A percentile compares a stretch with the other conserved stretches of the same genome.
phyloP scores from a whole-genome alignment of 1,284 basidiomycete species.

The Bondarzewia mesenterica region DNA sequence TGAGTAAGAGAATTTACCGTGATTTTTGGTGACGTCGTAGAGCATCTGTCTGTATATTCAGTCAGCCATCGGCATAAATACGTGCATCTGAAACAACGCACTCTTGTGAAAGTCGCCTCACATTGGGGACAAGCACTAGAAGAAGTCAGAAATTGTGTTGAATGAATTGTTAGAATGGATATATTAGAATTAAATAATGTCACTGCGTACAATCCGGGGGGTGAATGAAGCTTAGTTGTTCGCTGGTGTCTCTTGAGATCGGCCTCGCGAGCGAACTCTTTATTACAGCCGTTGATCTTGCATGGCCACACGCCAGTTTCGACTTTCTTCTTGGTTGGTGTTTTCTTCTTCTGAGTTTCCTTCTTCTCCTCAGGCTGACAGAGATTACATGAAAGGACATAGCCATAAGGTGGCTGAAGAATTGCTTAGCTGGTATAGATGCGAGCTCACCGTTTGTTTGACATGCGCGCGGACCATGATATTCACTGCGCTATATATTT shows the following conservation, averaged over 20 bases:
- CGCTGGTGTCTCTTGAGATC: constrained; percentile 72
- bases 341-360: constrained; percentile 34
- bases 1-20: constrained; percentile 32
- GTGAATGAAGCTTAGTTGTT: constrained; percentile 64
- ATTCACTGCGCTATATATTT: constrained; percentile 5
- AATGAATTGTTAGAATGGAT: too few relatives aligned
- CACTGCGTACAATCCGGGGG: constrained; percentile 59
- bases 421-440: constrained; percentile 3
- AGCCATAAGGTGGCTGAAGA: constrained; percentile 14
- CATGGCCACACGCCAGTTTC: constrained; percentile 62
- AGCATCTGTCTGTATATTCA: constrained; percentile 24
- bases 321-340: constrained; percentile 36
- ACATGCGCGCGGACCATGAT: constrained; percentile 24
- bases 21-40: constrained; percentile 36
- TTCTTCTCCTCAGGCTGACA: constrained; percentile 39
- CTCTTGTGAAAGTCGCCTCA: constrained; percentile 68
- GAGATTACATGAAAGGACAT: constrained; percentile 12
- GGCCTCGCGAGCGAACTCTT: constrained; percentile 70
- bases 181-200: too few relatives aligned
- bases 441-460: constrained; percentile 22
- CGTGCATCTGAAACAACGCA: constrained; percentile 27
- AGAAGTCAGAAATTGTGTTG: constrained; percentile 7
- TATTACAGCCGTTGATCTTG: constrained; percentile 68
- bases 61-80: constrained; percentile 1
- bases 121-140: constrained; percentile 65